A percentile compares a stretch with the other conserved stretches of the same genome.
phyloP scores from a whole-genome alignment of 192 early-diverging fungal genomes.

The Geranomyces variabilis region DNA sequence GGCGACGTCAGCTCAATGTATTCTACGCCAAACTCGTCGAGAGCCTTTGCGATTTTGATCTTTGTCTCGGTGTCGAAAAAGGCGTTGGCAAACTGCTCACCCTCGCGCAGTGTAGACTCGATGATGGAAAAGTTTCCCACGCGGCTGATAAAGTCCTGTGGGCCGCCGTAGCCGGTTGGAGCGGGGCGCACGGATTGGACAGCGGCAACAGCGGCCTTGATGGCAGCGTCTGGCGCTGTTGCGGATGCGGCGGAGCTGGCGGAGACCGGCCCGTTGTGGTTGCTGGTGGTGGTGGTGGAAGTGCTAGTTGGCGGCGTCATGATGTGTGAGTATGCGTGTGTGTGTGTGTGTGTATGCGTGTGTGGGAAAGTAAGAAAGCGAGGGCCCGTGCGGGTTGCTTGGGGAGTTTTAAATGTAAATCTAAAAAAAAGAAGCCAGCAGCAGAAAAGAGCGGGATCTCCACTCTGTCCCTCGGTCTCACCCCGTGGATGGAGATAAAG shows the following conservation, averaged over 20 bases:
- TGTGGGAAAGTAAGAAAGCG: no score
- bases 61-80: constrained; percentile 98
- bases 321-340: no score
- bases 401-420: no score
- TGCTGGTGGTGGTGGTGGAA: no score
- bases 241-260: neutral
- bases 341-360: no score
- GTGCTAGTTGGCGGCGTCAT: no score
- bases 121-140: constrained; percentile 94
- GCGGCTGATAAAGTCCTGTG: constrained; percentile 64
- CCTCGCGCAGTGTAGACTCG: constrained; percentile 95
- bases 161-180: constrained; percentile 14
- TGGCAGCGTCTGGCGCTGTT: neutral
- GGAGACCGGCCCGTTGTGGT: neutral
- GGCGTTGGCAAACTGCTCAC: constrained; percentile 99
- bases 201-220: neutral
- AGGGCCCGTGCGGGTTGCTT: no score
- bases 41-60: constrained; percentile 97
- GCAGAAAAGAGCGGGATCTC: no score
- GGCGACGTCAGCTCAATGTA: constrained; percentile 98
- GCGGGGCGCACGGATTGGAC: constrained; percentile 1
- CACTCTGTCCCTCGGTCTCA: no score
- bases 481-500: no score
- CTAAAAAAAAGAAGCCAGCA: no score
- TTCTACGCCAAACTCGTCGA: constrained; percentile 97